Evolutionary conservation across 352 stramenopile genomes (phyloP), one percentile per base, ranked within the genome.

Genomic region (Vaucheria bursata): DNA sequence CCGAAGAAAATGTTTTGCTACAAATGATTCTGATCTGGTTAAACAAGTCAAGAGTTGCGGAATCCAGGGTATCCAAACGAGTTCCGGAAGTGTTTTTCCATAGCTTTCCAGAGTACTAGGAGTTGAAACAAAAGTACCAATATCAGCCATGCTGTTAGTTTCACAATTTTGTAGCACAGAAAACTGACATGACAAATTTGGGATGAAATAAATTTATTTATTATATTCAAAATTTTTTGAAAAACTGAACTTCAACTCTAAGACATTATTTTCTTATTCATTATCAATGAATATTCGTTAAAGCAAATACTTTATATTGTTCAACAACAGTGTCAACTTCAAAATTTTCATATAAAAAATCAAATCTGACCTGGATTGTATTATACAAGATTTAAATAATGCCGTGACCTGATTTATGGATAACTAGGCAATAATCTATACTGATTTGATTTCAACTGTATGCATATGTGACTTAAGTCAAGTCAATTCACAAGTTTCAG

Each of bases 1-100:
- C 29, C 77, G 77, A 31, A 81, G 53, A 0, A 81, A 70, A 0
- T 49, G 70, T 0, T 71, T 81, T 25, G 77, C 52, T 39, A 79
- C 70, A 6, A 53, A 73, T 32, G 76, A 68, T 67, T 81, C 94
- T 0, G 90, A 87, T 5, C 94, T 88, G 18, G 89, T 96, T 32
- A 98, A 89, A 5, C 92, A 91, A 81, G 95, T 96, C 8, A 99
- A 86, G 29, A 99, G 81, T 78, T 98, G 94, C 25, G 95, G 94
- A 68, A 98, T 97, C 95, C 95, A 98, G 40, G 97, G 94, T 38
- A 99, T 94, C 95, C 95, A 99, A 70, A 98, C 95, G 95, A 94
- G 98, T 74, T 97, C 94, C 29, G 94, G 96, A 12, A 98, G 85
- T 69, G 93, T 88, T 76, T 93, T 93, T 71, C 92, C 93, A 79